Evolutionary conservation across 1,284 basidiomycete genomes (phyloP), one percentile per base, ranked within the genome.

Genomic region (Pterulicium gracile): DNA sequence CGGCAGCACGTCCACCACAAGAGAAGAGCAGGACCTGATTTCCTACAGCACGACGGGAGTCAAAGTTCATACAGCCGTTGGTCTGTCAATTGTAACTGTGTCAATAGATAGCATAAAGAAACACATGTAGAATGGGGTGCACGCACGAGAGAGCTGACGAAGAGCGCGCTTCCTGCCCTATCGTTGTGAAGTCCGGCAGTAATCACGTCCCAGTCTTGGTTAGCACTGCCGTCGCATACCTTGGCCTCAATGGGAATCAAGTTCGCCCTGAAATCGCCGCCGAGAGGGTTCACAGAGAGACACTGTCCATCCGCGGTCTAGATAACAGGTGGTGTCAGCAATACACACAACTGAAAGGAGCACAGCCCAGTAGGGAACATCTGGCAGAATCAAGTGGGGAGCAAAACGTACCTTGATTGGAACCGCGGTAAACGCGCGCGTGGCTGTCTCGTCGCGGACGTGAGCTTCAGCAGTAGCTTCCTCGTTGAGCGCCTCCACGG

Each of bases 401-500:
- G 21, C 32, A 22, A 13, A 46, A n/a, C 27, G 7, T 13, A 50
- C 54, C 47, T 49, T 55, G 43, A 57, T 54, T 21, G 49, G 41
- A 2, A 48, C 49, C 14, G 43, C 50, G 17, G 47, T 47, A 45
- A 55, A 51, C 4, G 56, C 55, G 14, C 56, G 52, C 2, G 56
- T 56, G 2, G 56, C 56, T 10, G 55, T 55, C 40, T 53, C 39
- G 18, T 58, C 56, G 34, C 39, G 13, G 7, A 10, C 10, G 7
- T 41, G 39, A 41, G 39, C 39, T 41, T 41, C 39, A 10, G 39
- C 39, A 19, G 18, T 19, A 7, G 39, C 39, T 15, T n/a, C 39
- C 19, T 10, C 10, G 19, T 41, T 20, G 19, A 41, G 39, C 7
- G 49, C 18, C 10, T 10, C 27, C n/a, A n/a, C 50, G 24, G 50